Conservation (phyloP, 805 yeast species). For the Saturnispora kantuleensis region DNA sequence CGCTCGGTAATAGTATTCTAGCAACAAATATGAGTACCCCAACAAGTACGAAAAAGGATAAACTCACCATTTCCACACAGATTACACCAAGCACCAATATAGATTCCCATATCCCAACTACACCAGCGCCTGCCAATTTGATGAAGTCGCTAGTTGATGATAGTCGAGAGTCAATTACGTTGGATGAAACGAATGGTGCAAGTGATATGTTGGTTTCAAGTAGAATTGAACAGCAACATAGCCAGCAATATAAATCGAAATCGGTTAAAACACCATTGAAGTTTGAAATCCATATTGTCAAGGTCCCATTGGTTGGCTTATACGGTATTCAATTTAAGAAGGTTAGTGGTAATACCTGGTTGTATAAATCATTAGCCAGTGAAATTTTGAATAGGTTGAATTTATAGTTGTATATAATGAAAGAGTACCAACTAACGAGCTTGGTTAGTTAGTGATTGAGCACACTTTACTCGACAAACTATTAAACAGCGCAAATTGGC, state of each 20-base stretch:
- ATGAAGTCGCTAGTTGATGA: constrained; percentile 29
- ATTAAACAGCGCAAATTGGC: no score
- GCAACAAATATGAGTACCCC: constrained; percentile 15
- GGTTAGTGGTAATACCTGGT: constrained; percentile 89
- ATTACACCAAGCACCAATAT: constrained; percentile 27
- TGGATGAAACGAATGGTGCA: constrained; percentile 39
- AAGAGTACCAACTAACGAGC: background rate
- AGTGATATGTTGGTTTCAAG: constrained; percentile 53
- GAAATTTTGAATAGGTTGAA: constrained; percentile 68
- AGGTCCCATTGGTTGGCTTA: constrained; percentile 80
- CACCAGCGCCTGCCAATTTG: constrained; percentile 32
- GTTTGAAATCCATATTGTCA: constrained; percentile 86
- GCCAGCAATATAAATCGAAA: background rate
- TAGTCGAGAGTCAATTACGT: constrained; percentile 53
- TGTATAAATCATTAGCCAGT: constrained; percentile 83
- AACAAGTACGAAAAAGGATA: constrained; percentile 34
- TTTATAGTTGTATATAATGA: constrained; percentile 28
- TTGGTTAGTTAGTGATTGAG: no score
- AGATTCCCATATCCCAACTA: constrained; percentile 31
- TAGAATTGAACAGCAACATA: constrained; percentile 39
- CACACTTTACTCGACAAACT: no score
- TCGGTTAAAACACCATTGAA: constrained; percentile 52
- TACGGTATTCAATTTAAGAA: constrained; percentile 95
- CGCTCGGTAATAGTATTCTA: constrained; percentile 46
- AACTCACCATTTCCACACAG: constrained; percentile 27